Evolutionary conservation across 176 grass and related monocot species (phyloP), one percentile per base, ranked within the genome.

Genomic region (Phoenix roebelenii): DNA sequence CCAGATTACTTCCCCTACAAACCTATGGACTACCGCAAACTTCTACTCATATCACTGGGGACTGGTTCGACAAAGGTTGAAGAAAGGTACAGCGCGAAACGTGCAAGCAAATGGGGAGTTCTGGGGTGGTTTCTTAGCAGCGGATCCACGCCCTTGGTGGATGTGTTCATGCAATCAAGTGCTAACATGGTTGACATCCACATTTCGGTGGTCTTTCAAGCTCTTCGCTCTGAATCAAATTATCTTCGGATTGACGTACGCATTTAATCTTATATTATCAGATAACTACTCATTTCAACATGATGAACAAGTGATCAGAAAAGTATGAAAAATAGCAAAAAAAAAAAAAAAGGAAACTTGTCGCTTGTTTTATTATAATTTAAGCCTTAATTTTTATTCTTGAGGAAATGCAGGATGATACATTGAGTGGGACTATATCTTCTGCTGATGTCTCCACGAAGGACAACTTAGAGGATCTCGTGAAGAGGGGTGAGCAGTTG

Each of bases 121-220:
- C 67, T 86, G 26, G 74, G 77, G 61, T 90, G 90, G 86, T 79
- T 90, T 18, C 60, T 79, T 65, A 74, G 56, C 49, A 52, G 58
- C 61, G 90, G 90, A 63, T 89, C 90, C 7, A 89, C 79, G 83
- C 79, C 90, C 14, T 73, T 95, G 67, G 67, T 89, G 64, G 83
- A 89, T 66, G 73, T 87, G 71, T 95, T 95, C 64, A 90, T 76
- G 25, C 86, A 83, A 65, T 79, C 83, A 57, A 95, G 83, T 71
- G 83, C 86, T 57, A 79, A 95, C 63, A 87, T 87, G 83, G 90
- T 95, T 32, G 80, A 89, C 74, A 89, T 89, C 35, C 85, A 89
- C 66, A 78, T 95, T 5, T 75, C 90, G 14, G 74, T 67, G 57
- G 71, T 80, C 69, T 95, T 87, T 64, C 88, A 84, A 74, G 86